Evolutionary conservation across 1,284 basidiomycete genomes (phyloP).

Genomic region (Lignosus rhinocerotis): DNA sequence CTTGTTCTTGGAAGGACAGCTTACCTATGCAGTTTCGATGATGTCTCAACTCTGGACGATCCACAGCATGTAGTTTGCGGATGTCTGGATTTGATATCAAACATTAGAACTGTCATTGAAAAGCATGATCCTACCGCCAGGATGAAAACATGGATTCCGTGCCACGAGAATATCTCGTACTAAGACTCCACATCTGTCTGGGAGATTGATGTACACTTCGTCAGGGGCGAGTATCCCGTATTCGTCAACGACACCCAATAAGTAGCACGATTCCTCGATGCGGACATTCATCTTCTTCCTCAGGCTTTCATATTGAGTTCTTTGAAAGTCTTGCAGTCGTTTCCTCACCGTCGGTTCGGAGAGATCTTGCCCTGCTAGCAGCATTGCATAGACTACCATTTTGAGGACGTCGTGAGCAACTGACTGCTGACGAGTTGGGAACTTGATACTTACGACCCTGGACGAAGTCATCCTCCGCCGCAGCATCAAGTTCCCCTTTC

Average conservation of each 20-base stretch:
- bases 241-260: conserved; percentile 26
- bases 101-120: background rate
- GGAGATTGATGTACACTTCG: conserved; percentile 26
- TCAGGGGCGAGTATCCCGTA: conserved; percentile 18
- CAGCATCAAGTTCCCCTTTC: conserved; percentile 24
- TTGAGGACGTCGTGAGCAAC: background rate
- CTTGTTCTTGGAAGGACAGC: background rate
- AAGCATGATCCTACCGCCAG: conserved; percentile 14
- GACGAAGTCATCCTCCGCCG: conserved; percentile 10
- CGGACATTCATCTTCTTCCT: conserved; percentile 21
- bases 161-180: conserved; percentile 19
- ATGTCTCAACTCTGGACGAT: conserved; percentile 19
- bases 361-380: conserved; percentile 24
- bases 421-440: background rate
- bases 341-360: conserved; percentile 19
- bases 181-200: conserved; percentile 18
- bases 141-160: conserved; percentile 22
- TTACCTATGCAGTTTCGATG: conserved; percentile 25
- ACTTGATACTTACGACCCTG: conserved; percentile 19
- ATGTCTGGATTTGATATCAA: conserved; percentile 11
- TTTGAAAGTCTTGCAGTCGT: conserved; percentile 19
- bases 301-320: conserved; percentile 14
- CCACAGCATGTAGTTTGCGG: conserved; percentile 22
- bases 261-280: conserved; percentile 21
- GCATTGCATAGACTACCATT: conserved; percentile 18